A percentile compares a stretch with the other conserved stretches of the same genome.
Evolutionary conservation across 2,329 filamentous ascomycete species (phyloP).

Genomic region (Aureobasidium subglaciale): DNA sequence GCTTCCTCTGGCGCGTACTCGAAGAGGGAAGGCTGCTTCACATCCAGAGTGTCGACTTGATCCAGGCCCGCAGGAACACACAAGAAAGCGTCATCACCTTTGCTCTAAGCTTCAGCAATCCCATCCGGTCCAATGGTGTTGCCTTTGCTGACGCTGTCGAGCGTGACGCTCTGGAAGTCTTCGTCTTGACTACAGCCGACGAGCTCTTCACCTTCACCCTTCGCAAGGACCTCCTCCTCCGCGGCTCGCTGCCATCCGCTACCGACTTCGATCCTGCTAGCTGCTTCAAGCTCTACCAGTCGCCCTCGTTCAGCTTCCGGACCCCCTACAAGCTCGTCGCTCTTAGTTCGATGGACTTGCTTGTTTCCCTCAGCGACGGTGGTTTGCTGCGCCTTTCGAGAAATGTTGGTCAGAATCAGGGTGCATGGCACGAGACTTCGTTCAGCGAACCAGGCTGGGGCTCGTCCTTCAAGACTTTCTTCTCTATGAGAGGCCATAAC

Average conservation of each 20-base stretch:
- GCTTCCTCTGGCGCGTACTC: conserved; percentile 84
- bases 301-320: conserved; percentile 69
- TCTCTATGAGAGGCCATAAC: conserved; percentile 59
- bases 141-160: conserved; percentile 73
- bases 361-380: conserved; percentile 76
- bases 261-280: conserved; percentile 69
- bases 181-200: conserved; percentile 70
- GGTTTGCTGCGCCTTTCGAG: conserved; percentile 65
- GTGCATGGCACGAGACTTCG: conserved; percentile 61
- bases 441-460: conserved; percentile 65
- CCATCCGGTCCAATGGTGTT: conserved; percentile 70
- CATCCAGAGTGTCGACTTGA: conserved; percentile 74
- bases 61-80: conserved; percentile 47
- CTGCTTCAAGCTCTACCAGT: conserved; percentile 62
- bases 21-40: conserved; percentile 75
- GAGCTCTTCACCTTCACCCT: conserved; percentile 80
- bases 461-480: conserved; percentile 57
- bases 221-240: conserved; percentile 73
- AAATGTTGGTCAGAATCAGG: conserved; percentile 38
- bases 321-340: conserved; percentile 75
- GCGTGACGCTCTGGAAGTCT: conserved; percentile 69
- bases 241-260: conserved; percentile 44
- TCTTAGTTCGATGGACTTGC: conserved; percentile 62
- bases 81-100: conserved; percentile 56
- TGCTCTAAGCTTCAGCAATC: conserved; percentile 72